Base-by-base conservation (phyloP, 108 stramenopile species). In the Pelagomonas calceolata region DNA sequence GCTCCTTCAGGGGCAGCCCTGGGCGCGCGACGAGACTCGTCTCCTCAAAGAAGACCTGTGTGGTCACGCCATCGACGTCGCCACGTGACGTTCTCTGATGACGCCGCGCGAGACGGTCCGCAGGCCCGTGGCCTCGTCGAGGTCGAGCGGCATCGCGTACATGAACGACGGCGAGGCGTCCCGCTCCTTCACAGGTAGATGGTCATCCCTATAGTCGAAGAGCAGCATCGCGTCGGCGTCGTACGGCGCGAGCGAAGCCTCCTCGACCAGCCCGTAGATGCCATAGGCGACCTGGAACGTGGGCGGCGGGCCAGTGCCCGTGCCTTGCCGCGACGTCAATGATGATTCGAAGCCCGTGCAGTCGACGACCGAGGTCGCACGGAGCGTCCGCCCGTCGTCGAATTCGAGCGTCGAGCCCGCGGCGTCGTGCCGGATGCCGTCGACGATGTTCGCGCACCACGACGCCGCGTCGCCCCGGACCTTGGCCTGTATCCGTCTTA, bases 211-310 rank as follows among this genome's bases (percentile, higher is more conserved):
- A 78, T 97, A 97, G 78, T 97, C 96, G 78, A 97, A 94, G 34
- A 97, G 74, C 0, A 92, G 91, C 94, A 97, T 97, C 60, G 92
- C 90, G 65, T 94, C 92, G 75, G 87, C 89, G 66, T 85, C 89
- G 71, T 97, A 97, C 0, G 51, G 21, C 51, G 3, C 51, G 51
- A 26, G 51, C 33, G 51, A 31, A n/a, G 36, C 16, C 21, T 16
- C 51, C 68, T 85, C 83, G 29, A 88, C 88, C 70, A 91, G 69
- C 12, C 82, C 82, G 60, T 79, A 72, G 0, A 75, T 68, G 16
- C 94, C 95, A 74, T 97, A 97, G 18, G 95, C 95, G 76, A 97
- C 94, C 79, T 97, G 95, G 78, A 90, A 93, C 32, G 93, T 93
- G n/a, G 92, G 88, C 34, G 36, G 68, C 44, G 75, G 73, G 66